Evolutionary conservation across 163 green algal species (phyloP).

Genomic region (Trebouxia gelatinosa): DNA sequence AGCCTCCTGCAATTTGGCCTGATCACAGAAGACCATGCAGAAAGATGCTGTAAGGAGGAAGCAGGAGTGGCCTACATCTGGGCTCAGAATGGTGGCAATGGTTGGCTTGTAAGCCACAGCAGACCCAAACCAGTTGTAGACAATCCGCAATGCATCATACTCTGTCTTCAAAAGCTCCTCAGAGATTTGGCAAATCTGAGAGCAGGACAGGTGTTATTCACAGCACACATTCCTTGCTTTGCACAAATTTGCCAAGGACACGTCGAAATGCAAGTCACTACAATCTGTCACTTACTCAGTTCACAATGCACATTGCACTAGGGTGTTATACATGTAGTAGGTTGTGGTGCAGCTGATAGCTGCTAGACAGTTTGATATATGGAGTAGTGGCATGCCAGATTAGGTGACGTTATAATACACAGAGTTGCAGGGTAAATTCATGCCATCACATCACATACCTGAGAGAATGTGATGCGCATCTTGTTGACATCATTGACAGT

Average conservation of each 20-base stretch:
- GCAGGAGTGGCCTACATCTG: slow-evolving; percentile 57
- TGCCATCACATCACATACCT: slow-evolving; percentile 66
- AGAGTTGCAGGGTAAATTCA: neutral
- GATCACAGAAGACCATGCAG: neutral
- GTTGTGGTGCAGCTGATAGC: no score
- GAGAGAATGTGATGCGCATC: slow-evolving; percentile 79
- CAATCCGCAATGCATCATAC: slow-evolving; percentile 76
- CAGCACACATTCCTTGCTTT: no score
- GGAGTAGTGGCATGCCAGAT: no score
- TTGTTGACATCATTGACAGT: slow-evolving; percentile 82
- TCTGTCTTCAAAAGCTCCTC: slow-evolving; percentile 90
- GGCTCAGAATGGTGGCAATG: slow-evolving; percentile 88
- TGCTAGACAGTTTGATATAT: no score
- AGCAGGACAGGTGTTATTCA: no score
- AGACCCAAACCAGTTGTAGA: slow-evolving; percentile 95
- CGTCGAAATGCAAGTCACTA: no score
- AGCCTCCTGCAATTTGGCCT: neutral
- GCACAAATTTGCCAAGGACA: no score
- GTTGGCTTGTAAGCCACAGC: slow-evolving; percentile 95
- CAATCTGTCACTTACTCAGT: no score
- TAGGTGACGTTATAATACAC: no score
- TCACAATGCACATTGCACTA: no score
- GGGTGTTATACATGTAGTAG: no score
- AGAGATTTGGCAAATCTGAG: slow-evolving; percentile 57
- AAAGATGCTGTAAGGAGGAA: neutral